Conservation (phyloP, 768 basidiomycete species). For the Leccinum broughii region DNA sequence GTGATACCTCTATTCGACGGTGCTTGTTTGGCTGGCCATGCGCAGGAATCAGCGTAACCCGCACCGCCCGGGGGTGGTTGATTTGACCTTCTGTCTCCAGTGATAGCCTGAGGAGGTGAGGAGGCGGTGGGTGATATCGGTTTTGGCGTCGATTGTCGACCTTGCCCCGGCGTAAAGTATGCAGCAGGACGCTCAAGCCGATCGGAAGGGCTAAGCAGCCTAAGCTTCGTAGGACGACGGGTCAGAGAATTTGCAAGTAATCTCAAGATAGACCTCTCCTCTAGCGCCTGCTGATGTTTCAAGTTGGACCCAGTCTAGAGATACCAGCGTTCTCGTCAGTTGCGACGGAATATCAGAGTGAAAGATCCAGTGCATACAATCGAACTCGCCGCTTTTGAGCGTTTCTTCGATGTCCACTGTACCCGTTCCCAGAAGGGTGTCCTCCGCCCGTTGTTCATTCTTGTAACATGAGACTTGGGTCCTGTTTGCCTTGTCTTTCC, state of each 20-base stretch:
- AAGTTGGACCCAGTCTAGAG: conserved; percentile 67
- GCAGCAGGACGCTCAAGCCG: conserved; percentile 46
- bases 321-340: conserved; percentile 6
- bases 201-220: conserved; percentile 44
- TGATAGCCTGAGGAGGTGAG: not conserved
- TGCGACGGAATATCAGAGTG: not conserved
- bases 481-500: conserved; percentile 46
- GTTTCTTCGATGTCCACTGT: conserved; percentile 76
- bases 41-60: conserved; percentile 24
- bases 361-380: conserved; percentile 57
- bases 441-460: conserved; percentile 71
- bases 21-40: conserved; percentile 12
- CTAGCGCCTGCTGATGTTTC: conserved; percentile 60
- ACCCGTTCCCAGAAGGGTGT: conserved; percentile 73
- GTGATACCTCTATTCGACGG: conserved; percentile 10
- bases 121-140: conserved; percentile 17
- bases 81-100: conserved; percentile 12
- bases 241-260: conserved; percentile 71
- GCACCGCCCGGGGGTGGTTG: conserved; percentile 2
- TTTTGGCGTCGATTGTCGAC: conserved; percentile 19
- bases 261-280: conserved; percentile 88
- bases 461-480: conserved; percentile 64
- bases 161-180: not conserved
- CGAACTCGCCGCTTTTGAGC: conserved; percentile 84
- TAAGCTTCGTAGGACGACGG: conserved; percentile 51